A percentile compares a stretch with the other conserved stretches of the same genome.
Conservation (phyloP, 2,329 filamentous ascomycete species). For the Hysterium pulicare region DNA sequence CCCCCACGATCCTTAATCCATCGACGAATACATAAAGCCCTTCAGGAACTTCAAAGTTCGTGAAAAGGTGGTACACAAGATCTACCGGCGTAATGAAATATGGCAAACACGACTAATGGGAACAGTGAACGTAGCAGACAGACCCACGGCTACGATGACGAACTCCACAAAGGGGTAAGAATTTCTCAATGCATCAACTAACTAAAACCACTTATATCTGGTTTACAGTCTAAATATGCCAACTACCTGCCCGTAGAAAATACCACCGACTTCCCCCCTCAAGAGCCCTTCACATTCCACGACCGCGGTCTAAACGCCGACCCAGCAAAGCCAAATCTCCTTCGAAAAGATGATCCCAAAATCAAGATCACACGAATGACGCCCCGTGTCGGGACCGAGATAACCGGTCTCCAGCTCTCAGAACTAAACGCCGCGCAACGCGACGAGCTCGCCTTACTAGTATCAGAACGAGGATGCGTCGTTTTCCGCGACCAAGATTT, state of each 20-base stretch:
- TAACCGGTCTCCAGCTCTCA: conserved; percentile 46
- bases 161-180: conserved; percentile 17
- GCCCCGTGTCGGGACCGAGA: conserved; percentile 31
- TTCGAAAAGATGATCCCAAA: conserved; percentile 26
- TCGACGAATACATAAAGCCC: not conserved
- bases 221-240: conserved; percentile 35
- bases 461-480: conserved; percentile 44
- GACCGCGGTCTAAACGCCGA: conserved; percentile 43
- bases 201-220: not conserved
- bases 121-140: conserved; percentile 18
- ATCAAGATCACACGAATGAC: conserved; percentile 19
- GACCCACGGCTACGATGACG: conserved; percentile 17
- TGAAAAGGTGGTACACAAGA: not conserved
- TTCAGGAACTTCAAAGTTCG: not conserved
- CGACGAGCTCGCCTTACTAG: conserved; percentile 47
- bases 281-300: conserved; percentile 40
- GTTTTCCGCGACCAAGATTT: conserved; percentile 53
- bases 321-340: conserved; percentile 42
- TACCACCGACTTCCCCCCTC: conserved; percentile 36
- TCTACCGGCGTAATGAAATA: not conserved
- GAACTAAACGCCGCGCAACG: conserved; percentile 46
- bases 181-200: not conserved
- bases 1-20: no score
- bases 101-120: conserved; percentile 10
- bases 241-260: conserved; percentile 37